Evolutionary conservation across 2,329 filamentous ascomycete genomes (phyloP), one percentile per base, ranked within the genome.

Genomic region (Aurifilum marmelostoma): DNA sequence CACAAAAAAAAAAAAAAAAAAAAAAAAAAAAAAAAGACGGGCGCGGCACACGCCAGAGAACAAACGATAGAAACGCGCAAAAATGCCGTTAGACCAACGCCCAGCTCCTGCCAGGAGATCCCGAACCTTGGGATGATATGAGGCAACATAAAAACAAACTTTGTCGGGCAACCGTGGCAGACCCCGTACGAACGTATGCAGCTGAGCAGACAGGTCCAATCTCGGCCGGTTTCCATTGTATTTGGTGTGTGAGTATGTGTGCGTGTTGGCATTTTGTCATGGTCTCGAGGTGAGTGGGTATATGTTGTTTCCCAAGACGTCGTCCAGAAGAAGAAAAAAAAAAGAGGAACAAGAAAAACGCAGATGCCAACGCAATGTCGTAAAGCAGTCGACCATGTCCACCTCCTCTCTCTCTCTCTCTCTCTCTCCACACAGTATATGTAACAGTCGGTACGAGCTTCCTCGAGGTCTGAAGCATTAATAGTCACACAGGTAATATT

Each of bases 221-320:
- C 43, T 6, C 4, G 27, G 52, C 14, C 52, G 27, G 4, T 29
- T 47, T 34, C 21, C 7, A 47, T 47, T 47, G 43, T 47, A n/a
- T 3, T 18, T 47, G n/a, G n/a, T n/a, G n/a, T n/a, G n/a, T n/a
- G n/a, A n/a, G n/a, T n/a, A n/a, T n/a, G n/a, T n/a, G 34, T 34
- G 34, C 18, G 14, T 32, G 16, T 56, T 9, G 52, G 24, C 27
- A 56, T 29, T 8, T 56, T 29, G 52, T 16, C 24, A 29, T n/a
- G 18, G 43, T n/a, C 43, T n/a, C 21, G 21, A 47, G 8, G 21
- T 16, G 27, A 11, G n/a, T 24, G 8, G 24, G 50, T 56, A 56
- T 56, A 16, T 56, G 27, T 18, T 29, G 47, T 50, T 54, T 56
- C 52, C 52, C 52, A 18, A 56, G 52, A 29, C 52, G 52, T 56